phyloP scores from a whole-genome alignment of 225 moss, liverwort and hornwort genomes.

The Climacium dendroides region DNA sequence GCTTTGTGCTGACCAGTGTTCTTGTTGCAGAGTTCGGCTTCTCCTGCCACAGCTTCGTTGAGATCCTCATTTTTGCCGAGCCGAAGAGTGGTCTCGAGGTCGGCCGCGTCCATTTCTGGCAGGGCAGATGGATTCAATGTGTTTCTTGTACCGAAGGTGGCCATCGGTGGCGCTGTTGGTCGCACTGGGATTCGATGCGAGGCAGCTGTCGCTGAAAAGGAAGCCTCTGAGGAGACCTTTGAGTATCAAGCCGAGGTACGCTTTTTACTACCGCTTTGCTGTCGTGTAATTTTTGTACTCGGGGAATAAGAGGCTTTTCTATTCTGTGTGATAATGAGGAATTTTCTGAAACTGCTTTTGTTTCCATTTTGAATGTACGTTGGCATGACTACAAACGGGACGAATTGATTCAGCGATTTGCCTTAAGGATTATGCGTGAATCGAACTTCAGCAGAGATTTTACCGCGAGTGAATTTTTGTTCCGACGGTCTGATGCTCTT shows the following conservation, averaged over 20 bases:
- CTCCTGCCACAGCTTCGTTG: neutral
- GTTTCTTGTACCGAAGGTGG: neutral
- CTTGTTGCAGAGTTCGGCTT: neutral
- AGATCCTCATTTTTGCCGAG: conserved; percentile 22
- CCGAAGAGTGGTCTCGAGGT: conserved; percentile 17
- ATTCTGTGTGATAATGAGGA: neutral
- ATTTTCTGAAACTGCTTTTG: neutral
- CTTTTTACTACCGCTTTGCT: neutral
- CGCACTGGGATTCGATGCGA: conserved; percentile 48
- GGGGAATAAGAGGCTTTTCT: neutral
- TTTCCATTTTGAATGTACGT: neutral
- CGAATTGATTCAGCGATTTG: neutral
- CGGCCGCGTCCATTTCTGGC: conserved; percentile 26
- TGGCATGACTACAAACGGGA: neutral
- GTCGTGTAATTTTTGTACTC: neutral
- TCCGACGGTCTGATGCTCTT: neutral
- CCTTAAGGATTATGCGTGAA: neutral
- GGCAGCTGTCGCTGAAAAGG: conserved; percentile 82
- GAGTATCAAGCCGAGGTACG: conserved; percentile 93
- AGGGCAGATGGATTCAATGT: conserved; percentile 21
- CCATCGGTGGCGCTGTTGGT: neutral
- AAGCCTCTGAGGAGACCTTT: conserved; percentile 64
- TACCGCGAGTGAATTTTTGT: neutral
- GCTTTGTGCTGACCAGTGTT: neutral
- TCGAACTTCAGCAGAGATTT: neutral